Percentiles rank a stretch among this genome's conserved stretches.
phyloP scores from a whole-genome alignment of 805 yeast genomes.

The Ogataea pilisensis region DNA sequence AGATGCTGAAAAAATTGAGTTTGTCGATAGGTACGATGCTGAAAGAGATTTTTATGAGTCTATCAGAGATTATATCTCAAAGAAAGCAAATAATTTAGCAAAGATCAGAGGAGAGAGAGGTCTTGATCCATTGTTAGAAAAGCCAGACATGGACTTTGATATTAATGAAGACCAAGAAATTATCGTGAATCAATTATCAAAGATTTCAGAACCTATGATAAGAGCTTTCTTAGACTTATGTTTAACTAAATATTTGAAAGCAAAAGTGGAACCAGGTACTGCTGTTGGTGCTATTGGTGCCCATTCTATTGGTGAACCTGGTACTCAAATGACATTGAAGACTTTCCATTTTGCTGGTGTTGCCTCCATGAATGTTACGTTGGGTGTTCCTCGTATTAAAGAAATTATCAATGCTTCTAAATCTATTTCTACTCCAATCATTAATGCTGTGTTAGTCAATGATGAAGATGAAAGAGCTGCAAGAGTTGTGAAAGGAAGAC shows the following conservation, averaged over 20 bases:
- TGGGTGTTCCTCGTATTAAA: conserved; percentile 99
- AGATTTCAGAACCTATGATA: conserved; percentile 60
- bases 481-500: conserved; percentile 95
- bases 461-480: conserved; percentile 97
- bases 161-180: conserved; percentile 28
- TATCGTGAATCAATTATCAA: conserved; percentile 60
- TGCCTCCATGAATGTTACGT: conserved; percentile 96
- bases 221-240: conserved; percentile 69
- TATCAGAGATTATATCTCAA: conserved; percentile 55
- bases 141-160: conserved; percentile 31
- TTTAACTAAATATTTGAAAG: conserved; percentile 75
- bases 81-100: conserved; percentile 57
- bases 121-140: conserved; percentile 36
- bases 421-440: conserved; percentile 92
- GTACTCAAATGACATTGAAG: conserved; percentile 94
- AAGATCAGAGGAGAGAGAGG: conserved; percentile 51
- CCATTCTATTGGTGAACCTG: conserved; percentile 98
- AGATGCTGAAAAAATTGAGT: conserved; percentile 49
- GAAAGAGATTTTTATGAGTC: conserved; percentile 82
- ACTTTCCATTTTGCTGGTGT: conserved; percentile 94
- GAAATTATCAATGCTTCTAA: conserved; percentile 98
- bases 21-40: conserved; percentile 81
- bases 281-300: conserved; percentile 99
- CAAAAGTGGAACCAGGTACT: conserved; percentile 97
- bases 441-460: conserved; percentile 89